Evolutionary conservation across 2,329 filamentous ascomycete genomes (phyloP).

Genomic region (Herpotrichia juniperi): DNA sequence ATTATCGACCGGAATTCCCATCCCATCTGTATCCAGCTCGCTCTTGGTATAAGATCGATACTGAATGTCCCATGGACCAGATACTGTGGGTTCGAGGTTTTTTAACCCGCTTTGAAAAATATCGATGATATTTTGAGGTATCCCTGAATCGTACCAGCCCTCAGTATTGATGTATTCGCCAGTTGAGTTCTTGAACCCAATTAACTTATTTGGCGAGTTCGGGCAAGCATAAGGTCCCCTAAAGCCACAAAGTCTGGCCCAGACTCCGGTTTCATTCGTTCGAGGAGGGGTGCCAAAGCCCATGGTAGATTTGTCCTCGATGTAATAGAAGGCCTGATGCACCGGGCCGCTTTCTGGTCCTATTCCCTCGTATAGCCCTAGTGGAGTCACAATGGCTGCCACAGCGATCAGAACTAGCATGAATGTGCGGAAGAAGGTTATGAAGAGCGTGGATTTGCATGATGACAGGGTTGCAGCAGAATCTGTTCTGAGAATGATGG

Average conservation of each 20-base stretch:
- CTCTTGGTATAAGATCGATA: slow-evolving; percentile 40
- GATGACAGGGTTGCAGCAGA: slow-evolving; percentile 40
- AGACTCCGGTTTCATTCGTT: no score
- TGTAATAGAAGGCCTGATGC: slow-evolving; percentile 45
- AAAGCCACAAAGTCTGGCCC: no score
- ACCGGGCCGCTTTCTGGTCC: slow-evolving; percentile 17
- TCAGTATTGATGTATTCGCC: slow-evolving; percentile 38
- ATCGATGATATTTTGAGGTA: slow-evolving; percentile 44
- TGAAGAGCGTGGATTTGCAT: slow-evolving; percentile 30
- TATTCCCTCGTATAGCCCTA: slow-evolving; percentile 52
- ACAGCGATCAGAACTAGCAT: slow-evolving; percentile 44
- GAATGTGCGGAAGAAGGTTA: slow-evolving; percentile 33
- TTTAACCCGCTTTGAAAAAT: slow-evolving; percentile 48
- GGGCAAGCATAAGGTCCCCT: slow-evolving; percentile 45
- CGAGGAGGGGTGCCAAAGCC: slow-evolving; percentile 20
- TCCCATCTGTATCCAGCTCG: no score
- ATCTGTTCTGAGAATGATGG: slow-evolving; percentile 49
- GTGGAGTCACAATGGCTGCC: slow-evolving; percentile 53
- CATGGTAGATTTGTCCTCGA: slow-evolving; percentile 45
- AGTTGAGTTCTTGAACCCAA: no score
- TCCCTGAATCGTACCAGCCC: slow-evolving; percentile 38
- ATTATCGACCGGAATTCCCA: no score
- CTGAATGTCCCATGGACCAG: slow-evolving; percentile 54
- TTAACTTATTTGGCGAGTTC: slow-evolving; percentile 39
- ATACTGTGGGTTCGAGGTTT: slow-evolving; percentile 37